Conservation (phyloP, 345 rosid species). For the Reutealis trisperma region DNA sequence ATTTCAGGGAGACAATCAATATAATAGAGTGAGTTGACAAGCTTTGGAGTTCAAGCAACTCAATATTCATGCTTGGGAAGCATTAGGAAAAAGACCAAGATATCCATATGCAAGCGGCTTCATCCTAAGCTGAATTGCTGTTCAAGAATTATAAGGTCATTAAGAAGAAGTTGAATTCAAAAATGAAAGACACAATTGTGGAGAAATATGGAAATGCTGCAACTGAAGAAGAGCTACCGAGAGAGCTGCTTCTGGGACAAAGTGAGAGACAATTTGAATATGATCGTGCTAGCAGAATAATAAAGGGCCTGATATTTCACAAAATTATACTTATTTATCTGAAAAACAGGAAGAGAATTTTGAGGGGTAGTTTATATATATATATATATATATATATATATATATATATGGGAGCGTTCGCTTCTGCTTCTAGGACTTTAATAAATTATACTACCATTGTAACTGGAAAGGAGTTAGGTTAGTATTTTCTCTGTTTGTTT, state of each 20-base stretch:
- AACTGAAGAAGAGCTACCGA: conserved; percentile 53
- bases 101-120: conserved; percentile 54
- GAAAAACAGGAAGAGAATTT: too few species aligned
- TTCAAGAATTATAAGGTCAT: conserved; percentile 29
- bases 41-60: conserved; percentile 31
- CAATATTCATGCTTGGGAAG: conserved; percentile 35
- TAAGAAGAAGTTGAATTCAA: conserved; percentile 25
- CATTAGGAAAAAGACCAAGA: conserved; percentile 67
- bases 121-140: conserved; percentile 69
- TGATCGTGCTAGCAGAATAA: conserved; percentile 61
- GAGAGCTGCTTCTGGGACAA: conserved; percentile 65
- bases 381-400: too few species aligned
- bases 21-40: conserved; percentile 24
- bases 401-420: too few species aligned
- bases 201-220: conserved; percentile 75
- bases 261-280: conserved; percentile 73
- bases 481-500: too few species aligned
- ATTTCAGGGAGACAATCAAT: conserved; percentile 25
- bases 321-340: too few species aligned
- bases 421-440: too few species aligned
- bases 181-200: conserved; percentile 52
- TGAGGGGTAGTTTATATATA: too few species aligned
- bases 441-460: too few species aligned
- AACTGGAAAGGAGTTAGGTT: too few species aligned
- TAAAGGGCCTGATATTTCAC: conserved; percentile 58